Base-by-base conservation (phyloP, 2,329 filamentous ascomycete genomes). In the Fusarium globosum region DNA sequence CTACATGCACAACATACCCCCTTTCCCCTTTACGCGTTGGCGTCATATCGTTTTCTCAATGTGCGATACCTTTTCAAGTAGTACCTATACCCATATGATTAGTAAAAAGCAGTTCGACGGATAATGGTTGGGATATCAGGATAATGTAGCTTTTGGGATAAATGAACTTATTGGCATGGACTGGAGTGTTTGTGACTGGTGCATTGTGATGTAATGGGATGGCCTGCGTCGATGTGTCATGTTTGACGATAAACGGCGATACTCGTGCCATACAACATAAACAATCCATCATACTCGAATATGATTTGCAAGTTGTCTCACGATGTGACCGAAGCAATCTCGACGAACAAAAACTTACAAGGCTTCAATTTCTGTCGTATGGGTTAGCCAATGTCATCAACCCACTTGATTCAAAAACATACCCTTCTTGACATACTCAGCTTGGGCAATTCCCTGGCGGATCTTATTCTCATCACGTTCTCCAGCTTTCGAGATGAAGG, bases 351-450 rank as follows among this genome's bases (percentile, higher is more conserved):
- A 35, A 5, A 88, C 94, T 89, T 87, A 98, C 94, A 98, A 81
- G 23, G 95, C 92, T 84, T 98, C 95, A 69, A 98, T 94, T 82
- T 98, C 96, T 96, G 4, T 6, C 74, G 13, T 26, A 41, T 21
- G 15, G 16, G 65, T 55, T 28, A 78, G 68, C 49, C 28, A n/a
- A 26, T 11, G 4, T 6, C n/a, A 26, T 28, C 26, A 36, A 13
- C 13, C 3, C 21, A 23, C 3, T 1, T 9, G 6, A 4, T 4
- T 28, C 13, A 43, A 64, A 11, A 42, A 65, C 79, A n/a, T 79
- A 94, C 94, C 94, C 87, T 97, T 98, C 83, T 94, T 97, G 8
- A 98, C 94, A 82, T 93, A 98, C 74, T 97, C 90, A 1, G 95
- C 96, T 68, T 92, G 87, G 45, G 89, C 87, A 63, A 99, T 94